Evolutionary conservation across 108 stramenopile genomes (phyloP).

Genomic region (Conticribra guillardii): DNA sequence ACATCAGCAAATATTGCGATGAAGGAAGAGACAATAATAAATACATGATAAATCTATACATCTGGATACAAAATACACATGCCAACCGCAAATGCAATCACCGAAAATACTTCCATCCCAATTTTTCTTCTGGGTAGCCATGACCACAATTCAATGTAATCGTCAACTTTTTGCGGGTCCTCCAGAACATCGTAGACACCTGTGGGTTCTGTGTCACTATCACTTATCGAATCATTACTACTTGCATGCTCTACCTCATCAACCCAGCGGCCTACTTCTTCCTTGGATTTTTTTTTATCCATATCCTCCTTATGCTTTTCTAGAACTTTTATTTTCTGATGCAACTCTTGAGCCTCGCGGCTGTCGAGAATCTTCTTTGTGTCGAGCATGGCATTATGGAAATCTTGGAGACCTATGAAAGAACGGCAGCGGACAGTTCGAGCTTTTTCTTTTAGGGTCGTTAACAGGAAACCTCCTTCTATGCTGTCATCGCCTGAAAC

Average conservation of each 20-base stretch:
- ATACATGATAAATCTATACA: too few relatives aligned
- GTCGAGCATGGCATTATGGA: conserved; percentile 23
- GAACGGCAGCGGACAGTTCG: conserved; percentile 35
- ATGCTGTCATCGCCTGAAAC: not conserved
- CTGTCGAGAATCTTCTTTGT: conserved; percentile 19
- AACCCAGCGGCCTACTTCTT: conserved; percentile 64
- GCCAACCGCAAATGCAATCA: not conserved
- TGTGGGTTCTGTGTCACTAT: not conserved
- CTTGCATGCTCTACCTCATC: conserved; percentile 9
- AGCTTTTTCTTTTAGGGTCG: conserved; percentile 35
- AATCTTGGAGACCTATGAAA: conserved; percentile 28
- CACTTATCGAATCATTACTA: not conserved
- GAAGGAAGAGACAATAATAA: too few relatives aligned
- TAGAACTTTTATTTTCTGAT: conserved; percentile 18
- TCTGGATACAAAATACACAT: not conserved
- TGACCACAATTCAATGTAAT: not conserved
- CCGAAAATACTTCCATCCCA: not conserved
- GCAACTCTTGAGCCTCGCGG: conserved; percentile 35
- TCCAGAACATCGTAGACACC: not conserved
- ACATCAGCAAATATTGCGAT: too few relatives aligned
- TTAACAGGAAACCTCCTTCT: conserved; percentile 3
- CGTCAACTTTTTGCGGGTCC: not conserved
- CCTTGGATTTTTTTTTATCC: conserved; percentile 65
- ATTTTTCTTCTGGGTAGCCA: not conserved
- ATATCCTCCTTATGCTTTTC: conserved; percentile 10